Percentiles rank a stretch among this genome's conserved stretches.
Evolutionary conservation across 495 filamentous ascomycete species (phyloP).

Genomic region (Trichoderma reesei): DNA sequence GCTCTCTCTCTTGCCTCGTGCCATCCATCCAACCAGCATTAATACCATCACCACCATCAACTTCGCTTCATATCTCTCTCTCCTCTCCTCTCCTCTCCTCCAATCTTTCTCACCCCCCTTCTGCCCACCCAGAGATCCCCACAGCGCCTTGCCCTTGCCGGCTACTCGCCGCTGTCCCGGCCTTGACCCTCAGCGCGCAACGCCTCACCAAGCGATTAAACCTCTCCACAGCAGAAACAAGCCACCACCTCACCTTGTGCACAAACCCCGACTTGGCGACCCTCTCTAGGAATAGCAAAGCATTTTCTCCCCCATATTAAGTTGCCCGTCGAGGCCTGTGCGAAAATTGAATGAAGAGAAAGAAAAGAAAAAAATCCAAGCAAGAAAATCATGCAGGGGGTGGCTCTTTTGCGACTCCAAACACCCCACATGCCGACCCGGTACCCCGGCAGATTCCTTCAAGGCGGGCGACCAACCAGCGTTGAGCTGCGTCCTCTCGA

Average conservation of each 20-base stretch:
- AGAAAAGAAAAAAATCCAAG: not conserved
- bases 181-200: slow-evolving; percentile 5
- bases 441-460: not conserved
- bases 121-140: not conserved
- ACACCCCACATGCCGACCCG: not conserved
- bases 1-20: not conserved
- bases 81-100: too few relatives aligned
- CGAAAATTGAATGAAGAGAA: too few relatives aligned
- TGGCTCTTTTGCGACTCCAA: too few relatives aligned
- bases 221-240: too few relatives aligned
- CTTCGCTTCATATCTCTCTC: too few relatives aligned
- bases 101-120: not conserved
- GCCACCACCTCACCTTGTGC: too few relatives aligned
- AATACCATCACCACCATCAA: too few relatives aligned
- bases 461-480: not conserved
- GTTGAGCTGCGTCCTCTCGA: not conserved
- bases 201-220: too few relatives aligned
- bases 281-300: not conserved
- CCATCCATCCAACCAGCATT: too few relatives aligned
- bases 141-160: not conserved
- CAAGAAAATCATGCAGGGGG: too few relatives aligned
- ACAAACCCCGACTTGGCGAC: too few relatives aligned
- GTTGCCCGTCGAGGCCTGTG: not conserved
- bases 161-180: slow-evolving; percentile 2
- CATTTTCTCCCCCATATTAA: too few relatives aligned